Evolutionary conservation across 2,329 filamentous ascomycete species (phyloP).

Genomic region (Salinomyces thailandicus): DNA sequence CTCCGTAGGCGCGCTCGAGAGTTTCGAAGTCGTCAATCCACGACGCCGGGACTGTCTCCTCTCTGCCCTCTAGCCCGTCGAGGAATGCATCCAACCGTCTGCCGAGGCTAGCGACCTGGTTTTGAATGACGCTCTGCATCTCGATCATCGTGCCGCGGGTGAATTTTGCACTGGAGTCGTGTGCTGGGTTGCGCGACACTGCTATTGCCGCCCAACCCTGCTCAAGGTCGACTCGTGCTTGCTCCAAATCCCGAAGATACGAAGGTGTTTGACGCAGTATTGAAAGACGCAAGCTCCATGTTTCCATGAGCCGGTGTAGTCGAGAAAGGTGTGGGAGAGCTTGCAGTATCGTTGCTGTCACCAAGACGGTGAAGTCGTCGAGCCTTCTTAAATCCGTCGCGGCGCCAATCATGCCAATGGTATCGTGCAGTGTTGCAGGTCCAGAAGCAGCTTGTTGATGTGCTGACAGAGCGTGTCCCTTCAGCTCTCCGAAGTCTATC

Average conservation of each 20-base stretch:
- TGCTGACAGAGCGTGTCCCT: constrained; percentile 72
- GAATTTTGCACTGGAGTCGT: constrained; percentile 9
- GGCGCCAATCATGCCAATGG: constrained; percentile 11
- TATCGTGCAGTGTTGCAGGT: constrained; percentile 33
- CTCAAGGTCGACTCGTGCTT: constrained; percentile 53
- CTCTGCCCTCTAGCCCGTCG: constrained; percentile 70
- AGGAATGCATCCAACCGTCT: constrained; percentile 72
- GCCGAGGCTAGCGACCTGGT: constrained; percentile 60
- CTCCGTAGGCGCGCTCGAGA: constrained; percentile 64
- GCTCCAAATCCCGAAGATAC: constrained; percentile 53
- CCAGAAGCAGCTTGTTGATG: constrained; percentile 48
- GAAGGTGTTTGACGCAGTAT: constrained; percentile 64
- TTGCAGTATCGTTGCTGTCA: constrained; percentile 86
- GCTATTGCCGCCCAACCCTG: constrained; percentile 56
- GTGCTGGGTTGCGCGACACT: constrained; percentile 11
- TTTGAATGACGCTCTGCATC: constrained; percentile 49
- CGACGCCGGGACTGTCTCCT: constrained; percentile 70
- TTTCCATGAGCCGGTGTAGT: constrained; percentile 60
- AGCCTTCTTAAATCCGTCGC: constrained; percentile 36
- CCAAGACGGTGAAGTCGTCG: constrained; percentile 80
- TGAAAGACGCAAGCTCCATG: constrained; percentile 66
- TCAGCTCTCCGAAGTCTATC: constrained; percentile 75
- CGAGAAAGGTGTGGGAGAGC: constrained; percentile 70
- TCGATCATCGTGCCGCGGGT: constrained; percentile 15
- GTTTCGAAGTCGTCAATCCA: constrained; percentile 84